phyloP scores from a whole-genome alignment of 495 filamentous ascomycete species.

The Darksidea phi region DNA sequence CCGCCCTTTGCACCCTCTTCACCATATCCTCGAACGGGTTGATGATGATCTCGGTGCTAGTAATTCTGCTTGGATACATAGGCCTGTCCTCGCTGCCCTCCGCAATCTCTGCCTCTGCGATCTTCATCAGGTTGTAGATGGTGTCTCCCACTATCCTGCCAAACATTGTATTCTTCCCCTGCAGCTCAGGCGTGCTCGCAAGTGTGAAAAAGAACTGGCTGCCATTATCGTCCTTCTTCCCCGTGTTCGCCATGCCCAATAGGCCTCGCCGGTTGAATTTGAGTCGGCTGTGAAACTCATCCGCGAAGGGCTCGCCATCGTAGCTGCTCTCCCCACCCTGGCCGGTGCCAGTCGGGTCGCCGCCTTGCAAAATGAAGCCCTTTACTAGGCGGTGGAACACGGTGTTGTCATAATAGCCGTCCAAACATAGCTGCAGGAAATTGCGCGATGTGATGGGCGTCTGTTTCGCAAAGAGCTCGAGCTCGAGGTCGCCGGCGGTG shows the following conservation, averaged over 20 bases:
- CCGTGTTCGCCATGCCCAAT: conserved; percentile 87
- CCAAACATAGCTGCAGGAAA: conserved; percentile 91
- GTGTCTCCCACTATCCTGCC: conserved; percentile 90
- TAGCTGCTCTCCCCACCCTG: conserved; percentile 90
- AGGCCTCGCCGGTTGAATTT: conserved; percentile 91
- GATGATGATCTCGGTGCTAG: conserved; percentile 75
- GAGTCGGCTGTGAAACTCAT: conserved; percentile 88
- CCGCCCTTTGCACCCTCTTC: conserved; percentile 56
- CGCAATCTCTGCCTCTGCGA: conserved; percentile 77
- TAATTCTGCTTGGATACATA: conserved; percentile 81
- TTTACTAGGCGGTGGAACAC: conserved; percentile 92
- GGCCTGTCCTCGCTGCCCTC: conserved; percentile 76
- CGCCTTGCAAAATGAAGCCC: conserved; percentile 90
- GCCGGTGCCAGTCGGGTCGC: conserved; percentile 80
- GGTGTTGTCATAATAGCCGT: conserved; percentile 90
- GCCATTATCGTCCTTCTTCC: conserved; percentile 73
- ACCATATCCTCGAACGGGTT: conserved; percentile 90
- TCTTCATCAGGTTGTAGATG: conserved; percentile 91
- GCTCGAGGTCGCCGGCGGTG: conserved; percentile 78
- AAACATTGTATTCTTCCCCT: conserved; percentile 71
- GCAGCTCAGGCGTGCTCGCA: conserved; percentile 76
- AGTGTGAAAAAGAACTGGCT: conserved; percentile 98
- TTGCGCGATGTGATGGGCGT: conserved; percentile 87
- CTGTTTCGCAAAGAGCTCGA: conserved; percentile 93
- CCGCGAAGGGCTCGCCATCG: conserved; percentile 78